Evolutionary conservation across 805 yeast species (phyloP), one percentile per base, ranked within the genome.

Genomic region (Babjeviella inositovora): DNA sequence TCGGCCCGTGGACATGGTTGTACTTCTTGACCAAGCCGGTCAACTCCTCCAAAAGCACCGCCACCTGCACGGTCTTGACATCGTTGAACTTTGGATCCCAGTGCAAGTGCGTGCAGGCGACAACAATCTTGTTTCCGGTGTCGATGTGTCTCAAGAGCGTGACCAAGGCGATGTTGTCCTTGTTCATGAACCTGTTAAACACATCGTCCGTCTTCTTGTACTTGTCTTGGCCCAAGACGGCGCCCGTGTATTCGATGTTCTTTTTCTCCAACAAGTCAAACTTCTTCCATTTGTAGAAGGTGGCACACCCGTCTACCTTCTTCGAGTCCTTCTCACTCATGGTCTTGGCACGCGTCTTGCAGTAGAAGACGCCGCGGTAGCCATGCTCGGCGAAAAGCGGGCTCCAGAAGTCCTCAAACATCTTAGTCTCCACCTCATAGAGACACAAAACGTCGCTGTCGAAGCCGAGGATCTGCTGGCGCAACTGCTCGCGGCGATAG

Each of bases 51-150:
- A 90, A 52, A 32, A 90, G 54, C 14, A 90, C 75, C 20, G 94
- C 96, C 26, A 80, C 90, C 55, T 90, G 98, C 52, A 90, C 75
- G 3, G 96, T 70, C 47, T 90, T 90, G 27, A 90, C 99, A 50
- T 90, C 99, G 43, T 81, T 81, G 42, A 73, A 80, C 23, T 79
- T 81, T 4, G 98, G 98, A 54, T 90, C 96, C 97, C 98, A 90
- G 47, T 87, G 96, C 45, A 90, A 66, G 59, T 90, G 99, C 0
- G 97, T 87, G 39, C 84, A 87, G 4, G 79, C 84, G 17, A 82
- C 57, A 34, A 80, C 59, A 18, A 87, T 50, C 31, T 64, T 63
- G 42, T 74, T 77, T 10, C 85, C 82, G 5, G 85, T 67, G 25
- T 62, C 63, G 16, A 57, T 45, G 39, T 79, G 90, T 41, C 80